Evolutionary conservation across 768 basidiomycete genomes (phyloP), one percentile per base, ranked within the genome.

Genomic region (Gyrodon lividus): DNA sequence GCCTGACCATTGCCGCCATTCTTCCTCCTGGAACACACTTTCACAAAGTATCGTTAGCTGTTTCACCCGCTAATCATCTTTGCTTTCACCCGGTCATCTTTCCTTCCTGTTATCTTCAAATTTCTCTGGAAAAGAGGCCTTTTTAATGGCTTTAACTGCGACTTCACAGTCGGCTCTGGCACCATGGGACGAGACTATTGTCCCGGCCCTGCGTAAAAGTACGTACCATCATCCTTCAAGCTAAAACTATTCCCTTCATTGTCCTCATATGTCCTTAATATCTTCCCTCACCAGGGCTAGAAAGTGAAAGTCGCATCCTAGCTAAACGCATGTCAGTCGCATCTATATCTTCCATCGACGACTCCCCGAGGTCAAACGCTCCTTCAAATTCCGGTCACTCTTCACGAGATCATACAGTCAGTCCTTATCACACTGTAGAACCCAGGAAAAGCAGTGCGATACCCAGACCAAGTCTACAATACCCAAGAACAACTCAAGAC

Each of bases 101-200:
- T 48, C 43, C 53, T 50, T 51, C 49, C 52, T 53, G 49, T n/a
- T n/a, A n/a, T 54, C 28, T 48, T 49, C 49, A 43, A 33, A 20
- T 50, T 42, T 54, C 55, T 51, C 48, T 48, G 13, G n/a, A 31
- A 12, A 14, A 33, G 17, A 31, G 28, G 20, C 43, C 20, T 12
- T 44, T 51, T 58, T 39, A 44, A 76, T 77, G 77, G 73, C 76
- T 47, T 54, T 77, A 63, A 72, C 74, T 35, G 74, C 73, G 37
- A 71, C 63, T 19, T 65, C 71, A 31, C 72, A 72, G 56, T 73
- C 58, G 26, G 60, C 56, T 43, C 44, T 69, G 38, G 80, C 84
- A 44, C 77, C 81, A 33, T 92, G 89, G 88, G 89, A 90, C 67
- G 88, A 89, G 63, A 81, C 81, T 31, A 89, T 92, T 50, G 90